Conservation (phyloP, 169 alveolate genomes). For the Plasmodium knowlesi region DNA sequence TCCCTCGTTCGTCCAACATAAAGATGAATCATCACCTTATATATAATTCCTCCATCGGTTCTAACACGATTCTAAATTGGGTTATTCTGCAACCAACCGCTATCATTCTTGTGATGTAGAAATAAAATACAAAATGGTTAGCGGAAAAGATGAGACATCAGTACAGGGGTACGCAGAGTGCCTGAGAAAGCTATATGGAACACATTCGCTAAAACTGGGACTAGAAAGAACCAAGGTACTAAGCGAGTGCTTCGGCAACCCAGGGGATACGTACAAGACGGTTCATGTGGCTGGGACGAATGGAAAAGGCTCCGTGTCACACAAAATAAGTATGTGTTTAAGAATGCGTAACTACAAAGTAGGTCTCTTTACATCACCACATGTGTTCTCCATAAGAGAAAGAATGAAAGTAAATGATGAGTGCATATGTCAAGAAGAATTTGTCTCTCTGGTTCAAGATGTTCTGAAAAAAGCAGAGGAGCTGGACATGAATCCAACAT, state of each 20-base stretch:
- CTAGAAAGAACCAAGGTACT: constrained; percentile 22
- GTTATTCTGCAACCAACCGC: no score
- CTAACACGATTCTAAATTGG: no score
- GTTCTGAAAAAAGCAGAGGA: constrained; percentile 66
- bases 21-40: not conserved
- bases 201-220: constrained; percentile 69
- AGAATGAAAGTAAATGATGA: constrained; percentile 85
- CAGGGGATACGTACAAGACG: constrained; percentile 79
- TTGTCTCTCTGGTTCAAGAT: constrained; percentile 49
- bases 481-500: constrained; percentile 78
- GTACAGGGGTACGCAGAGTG: constrained; percentile 36
- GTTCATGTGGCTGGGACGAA: constrained; percentile 93
- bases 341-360: constrained; percentile 81
- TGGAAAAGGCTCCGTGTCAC: constrained; percentile 92
- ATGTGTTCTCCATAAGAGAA: constrained; percentile 89
- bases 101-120: not conserved
- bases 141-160: not conserved
- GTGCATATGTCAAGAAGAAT: constrained; percentile 76
- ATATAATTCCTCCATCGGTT: no score
- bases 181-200: constrained; percentile 20
- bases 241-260: constrained; percentile 79
- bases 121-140: not conserved
- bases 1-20: not conserved
- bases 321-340: constrained; percentile 82
- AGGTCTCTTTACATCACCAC: constrained; percentile 94